Conservation (phyloP, 495 filamentous ascomycete genomes). For the Aspergillus sclerotioniger region DNA sequence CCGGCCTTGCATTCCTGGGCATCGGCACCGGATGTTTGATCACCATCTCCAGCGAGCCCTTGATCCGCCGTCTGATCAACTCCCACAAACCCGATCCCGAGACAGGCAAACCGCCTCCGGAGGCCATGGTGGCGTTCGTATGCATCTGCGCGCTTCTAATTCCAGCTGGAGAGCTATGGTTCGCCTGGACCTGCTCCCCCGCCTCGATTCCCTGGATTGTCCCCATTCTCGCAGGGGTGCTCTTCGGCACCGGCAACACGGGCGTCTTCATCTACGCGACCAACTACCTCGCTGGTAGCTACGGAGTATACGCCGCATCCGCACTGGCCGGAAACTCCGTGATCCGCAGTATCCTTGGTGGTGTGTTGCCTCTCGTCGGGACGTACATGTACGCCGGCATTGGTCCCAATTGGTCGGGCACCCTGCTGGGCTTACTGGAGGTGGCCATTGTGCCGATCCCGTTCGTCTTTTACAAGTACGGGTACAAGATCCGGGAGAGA, state of each 20-base stretch:
- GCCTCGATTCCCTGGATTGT: constrained; percentile 69
- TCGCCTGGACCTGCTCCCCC: constrained; percentile 73
- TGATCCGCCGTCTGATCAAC: constrained; percentile 71
- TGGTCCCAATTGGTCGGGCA: constrained; percentile 75
- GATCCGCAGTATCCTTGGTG: constrained; percentile 63
- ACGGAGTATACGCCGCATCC: constrained; percentile 74
- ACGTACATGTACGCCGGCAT: constrained; percentile 65
- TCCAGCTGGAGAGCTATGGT: constrained; percentile 70
- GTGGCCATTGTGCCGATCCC: constrained; percentile 26
- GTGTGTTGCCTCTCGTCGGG: constrained; percentile 70
- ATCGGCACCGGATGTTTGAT: constrained; percentile 69
- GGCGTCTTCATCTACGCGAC: constrained; percentile 74
- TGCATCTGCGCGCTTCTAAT: constrained; percentile 64
- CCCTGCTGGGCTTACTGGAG: constrained; percentile 31
- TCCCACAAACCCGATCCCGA: constrained; percentile 61
- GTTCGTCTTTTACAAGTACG: constrained; percentile 26
- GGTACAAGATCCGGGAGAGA: constrained; percentile 22
- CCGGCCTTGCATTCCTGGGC: constrained; percentile 71
- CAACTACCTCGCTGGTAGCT: constrained; percentile 74
- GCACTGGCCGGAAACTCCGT: constrained; percentile 76
- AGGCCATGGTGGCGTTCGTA: constrained; percentile 70
- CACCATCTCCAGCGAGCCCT: constrained; percentile 62
- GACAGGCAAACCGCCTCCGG: constrained; percentile 64
- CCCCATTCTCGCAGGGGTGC: constrained; percentile 72
- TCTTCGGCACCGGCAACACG: constrained; percentile 73